Evolutionary conservation across 2,329 filamentous ascomycete genomes (phyloP), one percentile per base, ranked within the genome.

Genomic region (Trichoderma aggressivum): DNA sequence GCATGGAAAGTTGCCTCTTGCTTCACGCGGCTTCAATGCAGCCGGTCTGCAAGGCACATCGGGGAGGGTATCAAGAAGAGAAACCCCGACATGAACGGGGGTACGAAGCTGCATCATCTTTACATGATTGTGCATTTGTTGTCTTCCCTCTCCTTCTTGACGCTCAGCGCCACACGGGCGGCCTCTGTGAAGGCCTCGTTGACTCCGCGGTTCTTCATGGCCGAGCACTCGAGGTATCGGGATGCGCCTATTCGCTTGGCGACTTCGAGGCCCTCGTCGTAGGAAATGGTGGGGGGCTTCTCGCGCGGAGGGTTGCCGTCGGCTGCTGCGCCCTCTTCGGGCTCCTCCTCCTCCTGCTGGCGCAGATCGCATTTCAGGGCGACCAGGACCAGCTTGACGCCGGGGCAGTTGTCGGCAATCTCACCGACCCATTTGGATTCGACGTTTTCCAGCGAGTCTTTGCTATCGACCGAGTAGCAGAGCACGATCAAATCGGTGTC

Each of bases 141-240:
- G 71, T 89, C 87, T 73, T 90, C 88, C 76, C 88, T 86, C 72
- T 88, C 88, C 76, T 89, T 88, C 82, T 88, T 90, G 71, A 91
- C 89, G 75, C 89, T 90, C 70, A 99, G 86, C 16, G 96, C 96
- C 43, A 99, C 96, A 78, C 97, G 92, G 28, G 96, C 95, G 53
- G 96, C 96, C 85, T 99, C 96, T 53, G 96, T 98, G 79, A 99
- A 99, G 56, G 96, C 96, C 83, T 99, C 96, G 82, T 98, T 98
- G 79, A 99, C 97, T 73, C 96, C 96, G 64, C 96, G 90, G 83
- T 99, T 99, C 83, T 94, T 92, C 90, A 98, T 98, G 71, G 96
- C 96, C 47, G 96, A 98, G 86, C 96, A 99, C 86, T 99, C 96
- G 70, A 99, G 89, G 81, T 99, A 99, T 79, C 97, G 90, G 79